These are phyloP conservation scores for Leavenworthia alabamica DNA, from an alignment of 345 rosid genomes.

Conservation along the genomic window DNA sequence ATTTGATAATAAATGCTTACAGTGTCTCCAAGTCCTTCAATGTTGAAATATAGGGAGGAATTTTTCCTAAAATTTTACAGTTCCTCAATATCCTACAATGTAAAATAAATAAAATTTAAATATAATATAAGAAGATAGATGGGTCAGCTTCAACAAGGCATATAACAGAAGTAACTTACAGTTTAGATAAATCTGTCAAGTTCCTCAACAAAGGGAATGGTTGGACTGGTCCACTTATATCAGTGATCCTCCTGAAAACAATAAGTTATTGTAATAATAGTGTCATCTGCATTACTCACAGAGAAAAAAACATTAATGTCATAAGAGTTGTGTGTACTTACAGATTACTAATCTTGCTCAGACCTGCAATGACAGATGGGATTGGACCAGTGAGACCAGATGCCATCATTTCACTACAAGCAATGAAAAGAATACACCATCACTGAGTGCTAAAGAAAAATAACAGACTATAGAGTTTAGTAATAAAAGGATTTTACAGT, in stretches of 20 bases:
- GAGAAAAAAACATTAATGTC: neutral
- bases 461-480: neutral
- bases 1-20: constrained; percentile 28
- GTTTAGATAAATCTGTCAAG: constrained; percentile 19
- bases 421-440: neutral
- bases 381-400: constrained; percentile 59
- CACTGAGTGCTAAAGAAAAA: neutral
- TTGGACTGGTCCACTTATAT: constrained; percentile 44
- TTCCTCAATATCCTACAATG: constrained; percentile 39
- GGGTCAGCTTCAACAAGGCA: constrained; percentile 8
- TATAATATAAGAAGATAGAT: neutral
- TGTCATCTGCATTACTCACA: neutral
- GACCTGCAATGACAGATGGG: constrained; percentile 36
- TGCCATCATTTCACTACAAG: constrained; percentile 49
- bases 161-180: constrained; percentile 37
- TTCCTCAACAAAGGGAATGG: constrained; percentile 38
- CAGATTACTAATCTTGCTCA: constrained; percentile 35
- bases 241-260: constrained; percentile 50
- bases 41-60: constrained; percentile 36
- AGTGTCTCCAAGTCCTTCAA: constrained; percentile 29
- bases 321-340: constrained; percentile 34
- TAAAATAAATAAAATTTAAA: neutral
- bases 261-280: neutral
- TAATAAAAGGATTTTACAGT: constrained; percentile 36
- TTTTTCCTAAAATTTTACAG: constrained; percentile 38